Base-by-base conservation (phyloP, 306 rosid species). In the Senna tora region DNA sequence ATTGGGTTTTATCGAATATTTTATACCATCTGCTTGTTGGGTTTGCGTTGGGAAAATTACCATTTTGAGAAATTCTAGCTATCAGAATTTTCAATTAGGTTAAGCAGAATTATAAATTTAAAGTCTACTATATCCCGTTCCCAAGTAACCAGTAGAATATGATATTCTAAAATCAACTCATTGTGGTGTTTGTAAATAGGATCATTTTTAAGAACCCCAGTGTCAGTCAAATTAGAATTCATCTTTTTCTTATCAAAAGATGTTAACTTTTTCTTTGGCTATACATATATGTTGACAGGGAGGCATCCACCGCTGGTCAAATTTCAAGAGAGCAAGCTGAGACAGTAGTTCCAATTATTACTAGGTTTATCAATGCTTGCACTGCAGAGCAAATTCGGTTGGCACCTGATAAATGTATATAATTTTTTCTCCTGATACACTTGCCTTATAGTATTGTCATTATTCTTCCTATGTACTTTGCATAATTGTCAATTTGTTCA, bases 401-500 rank as follows among this genome's bases (percentile, higher is more conserved):
- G 86, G 91, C 89, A 15, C 81, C 92, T 38, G 96, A 91, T 34
- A 91, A 87, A 82, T 94, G 98, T 91, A 93, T 10, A 59, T 11
- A 38, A 55, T 12, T 71, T 52, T 30, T 28, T 74, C 47, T 61
- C 50, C 56, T 57, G 33, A 1, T 11, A 46, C 41, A 71, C 51
- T 68, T 72, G 14, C 28, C 50, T 41, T 57, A 63, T 63, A 14
- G 0, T 58, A 8, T 34, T 59, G 45, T 16, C 22, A 9, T 12
- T 10, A 41, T 50, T 68, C 60, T 58, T 17, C 64, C 15, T 28
- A 34, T 16, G 67, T 19, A 33, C 28, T 6, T 0, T 8, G 22
- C 19, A 14, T 15, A 45, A 58, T 19, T 15, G 11, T 59, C 67
- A 19, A 7, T 50, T 50, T 12, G 47, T 45, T 36, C 42, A 58